Conservation (phyloP, 768 basidiomycete species). For the Rossbeevera mucosa region DNA sequence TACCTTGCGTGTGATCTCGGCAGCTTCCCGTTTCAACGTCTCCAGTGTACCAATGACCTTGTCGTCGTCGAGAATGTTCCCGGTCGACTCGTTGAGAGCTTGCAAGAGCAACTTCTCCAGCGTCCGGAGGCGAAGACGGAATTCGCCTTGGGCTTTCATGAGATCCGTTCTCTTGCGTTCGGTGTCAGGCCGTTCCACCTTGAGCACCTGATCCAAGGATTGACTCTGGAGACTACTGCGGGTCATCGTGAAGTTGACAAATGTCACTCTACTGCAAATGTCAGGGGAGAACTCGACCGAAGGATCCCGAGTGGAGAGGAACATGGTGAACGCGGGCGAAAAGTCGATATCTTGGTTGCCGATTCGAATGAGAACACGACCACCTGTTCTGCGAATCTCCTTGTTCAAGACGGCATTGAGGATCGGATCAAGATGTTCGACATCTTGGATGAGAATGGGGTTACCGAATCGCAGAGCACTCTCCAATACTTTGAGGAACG, state of each 20-base stretch:
- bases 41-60: slow-evolving; percentile 96
- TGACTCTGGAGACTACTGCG: slow-evolving; percentile 97
- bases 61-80: slow-evolving; percentile 98
- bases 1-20: slow-evolving; percentile 91
- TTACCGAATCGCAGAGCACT: slow-evolving; percentile 99
- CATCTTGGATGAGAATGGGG: slow-evolving; percentile 94
- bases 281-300: slow-evolving; percentile 98
- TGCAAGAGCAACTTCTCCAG: slow-evolving; percentile 90
- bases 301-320: slow-evolving; percentile 94
- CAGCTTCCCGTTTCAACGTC: slow-evolving; percentile 92
- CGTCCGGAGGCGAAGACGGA: slow-evolving; percentile 85
- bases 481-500: slow-evolving; percentile 97
- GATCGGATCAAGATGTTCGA: slow-evolving; percentile 96
- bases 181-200: slow-evolving; percentile 94
- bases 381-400: slow-evolving; percentile 93
- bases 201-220: slow-evolving; percentile 93
- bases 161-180: slow-evolving; percentile 94
- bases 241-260: slow-evolving; percentile 98
- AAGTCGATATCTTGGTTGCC: slow-evolving; percentile 99
- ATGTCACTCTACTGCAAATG: slow-evolving; percentile 94
- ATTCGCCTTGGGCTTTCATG: slow-evolving; percentile 98
- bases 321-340: slow-evolving; percentile 99
- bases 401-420: slow-evolving; percentile 96
- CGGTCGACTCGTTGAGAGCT: slow-evolving; percentile 92
- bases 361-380: slow-evolving; percentile 92